phyloP scores from a whole-genome alignment of 2,329 filamentous ascomycete genomes.

The Penicillium oxalicum region DNA sequence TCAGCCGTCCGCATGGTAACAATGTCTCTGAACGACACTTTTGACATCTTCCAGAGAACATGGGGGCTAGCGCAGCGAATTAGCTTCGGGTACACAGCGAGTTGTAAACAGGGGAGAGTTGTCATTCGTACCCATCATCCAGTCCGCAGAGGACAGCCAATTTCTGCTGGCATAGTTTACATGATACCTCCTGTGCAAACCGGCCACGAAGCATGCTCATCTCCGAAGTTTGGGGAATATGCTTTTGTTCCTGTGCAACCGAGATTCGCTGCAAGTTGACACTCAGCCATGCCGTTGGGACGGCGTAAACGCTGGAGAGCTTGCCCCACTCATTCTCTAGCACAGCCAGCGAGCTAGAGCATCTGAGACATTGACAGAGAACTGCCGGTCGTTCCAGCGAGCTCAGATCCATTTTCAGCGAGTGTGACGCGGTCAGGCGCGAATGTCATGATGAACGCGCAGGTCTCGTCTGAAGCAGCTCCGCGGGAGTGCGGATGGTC shows the following conservation, averaged over 20 bases:
- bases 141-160: slow-evolving; percentile 31
- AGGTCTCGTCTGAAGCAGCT: slow-evolving; percentile 8
- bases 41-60: slow-evolving; percentile 37
- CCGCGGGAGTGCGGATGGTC: too few species aligned
- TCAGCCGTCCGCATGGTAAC: slow-evolving; percentile 36
- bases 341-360: slow-evolving; percentile 37
- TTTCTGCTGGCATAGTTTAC: slow-evolving; percentile 36
- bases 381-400: slow-evolving; percentile 33
- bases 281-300: slow-evolving; percentile 34
- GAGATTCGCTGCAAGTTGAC: slow-evolving; percentile 34
- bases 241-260: slow-evolving; percentile 32
- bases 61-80: slow-evolving; percentile 23
- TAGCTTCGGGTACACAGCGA: not conserved
- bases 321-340: slow-evolving; percentile 39
- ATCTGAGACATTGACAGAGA: slow-evolving; percentile 34
- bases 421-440: slow-evolving; percentile 2
- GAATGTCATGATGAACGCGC: slow-evolving; percentile 12
- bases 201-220: slow-evolving; percentile 31
- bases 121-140: slow-evolving; percentile 31
- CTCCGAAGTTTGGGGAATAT: slow-evolving; percentile 33
- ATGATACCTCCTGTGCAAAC: slow-evolving; percentile 33
- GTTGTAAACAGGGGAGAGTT: not conserved
- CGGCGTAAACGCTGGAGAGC: slow-evolving; percentile 34
- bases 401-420: slow-evolving; percentile 30
- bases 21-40: slow-evolving; percentile 36